These are phyloP conservation scores for Cytospora piceicola DNA, from an alignment of 2,329 filamentous ascomycete genomes.

Conservation along the genomic window DNA sequence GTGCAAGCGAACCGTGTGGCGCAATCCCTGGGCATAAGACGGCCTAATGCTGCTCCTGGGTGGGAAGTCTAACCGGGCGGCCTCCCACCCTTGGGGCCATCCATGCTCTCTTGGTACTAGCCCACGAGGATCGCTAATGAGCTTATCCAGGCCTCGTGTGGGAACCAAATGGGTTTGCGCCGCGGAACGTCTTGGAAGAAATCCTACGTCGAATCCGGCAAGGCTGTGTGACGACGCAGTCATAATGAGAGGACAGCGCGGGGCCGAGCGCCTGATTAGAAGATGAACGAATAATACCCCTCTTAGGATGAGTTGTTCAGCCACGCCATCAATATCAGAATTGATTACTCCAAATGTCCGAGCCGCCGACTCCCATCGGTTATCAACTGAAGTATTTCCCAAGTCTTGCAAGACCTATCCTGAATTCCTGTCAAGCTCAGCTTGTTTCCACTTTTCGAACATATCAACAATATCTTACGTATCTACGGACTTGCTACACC, in stretches of 20 bases:
- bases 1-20: slow-evolving; percentile 7
- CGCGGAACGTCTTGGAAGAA: slow-evolving; percentile 3
- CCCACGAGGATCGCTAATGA: slow-evolving; percentile 21
- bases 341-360: slow-evolving; percentile 7
- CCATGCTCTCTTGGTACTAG: slow-evolving; percentile 1
- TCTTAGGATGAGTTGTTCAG: slow-evolving; percentile 21
- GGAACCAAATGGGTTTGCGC: background rate
- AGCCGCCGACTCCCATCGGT: background rate
- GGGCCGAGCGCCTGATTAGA: slow-evolving; percentile 20
- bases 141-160: slow-evolving; percentile 22
- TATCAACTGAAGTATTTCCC: slow-evolving; percentile 7
- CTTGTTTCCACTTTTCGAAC: background rate
- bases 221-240: slow-evolving; percentile 24
- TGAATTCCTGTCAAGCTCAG: background rate
- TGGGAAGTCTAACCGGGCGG: slow-evolving; percentile 13
- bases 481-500: too few species aligned
- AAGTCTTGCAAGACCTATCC: background rate
- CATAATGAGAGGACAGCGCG: slow-evolving; percentile 13
- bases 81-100: slow-evolving; percentile 13
- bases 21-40: slow-evolving; percentile 10
- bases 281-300: slow-evolving; percentile 6
- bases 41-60: slow-evolving; percentile 20
- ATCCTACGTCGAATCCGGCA: background rate
- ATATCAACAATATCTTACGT: background rate
- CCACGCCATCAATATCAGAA: slow-evolving; percentile 13